These are phyloP conservation scores for Xerocomellus dryophilus DNA, from an alignment of 768 basidiomycete genomes.

Conservation along the genomic window DNA sequence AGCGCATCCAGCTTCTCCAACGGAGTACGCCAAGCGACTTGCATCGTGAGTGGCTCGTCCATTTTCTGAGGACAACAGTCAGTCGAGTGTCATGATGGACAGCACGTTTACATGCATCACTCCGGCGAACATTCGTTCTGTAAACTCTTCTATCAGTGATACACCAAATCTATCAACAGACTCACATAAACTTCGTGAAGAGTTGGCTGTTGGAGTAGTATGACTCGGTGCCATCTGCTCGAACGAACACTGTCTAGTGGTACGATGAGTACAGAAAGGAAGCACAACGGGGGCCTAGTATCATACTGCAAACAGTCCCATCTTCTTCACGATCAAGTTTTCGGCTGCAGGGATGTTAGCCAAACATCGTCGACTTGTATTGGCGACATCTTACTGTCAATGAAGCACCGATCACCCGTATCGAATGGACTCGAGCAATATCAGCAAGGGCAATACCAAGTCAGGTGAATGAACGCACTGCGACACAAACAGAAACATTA, in stretches of 20 bases:
- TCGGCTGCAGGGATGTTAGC: slow-evolving; percentile 45
- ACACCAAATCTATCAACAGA: slow-evolving; percentile 1
- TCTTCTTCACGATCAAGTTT: slow-evolving; percentile 73
- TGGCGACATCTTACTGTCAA: slow-evolving; percentile 45
- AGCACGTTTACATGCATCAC: slow-evolving; percentile 44
- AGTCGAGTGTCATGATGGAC: not conserved
- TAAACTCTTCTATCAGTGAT: not conserved
- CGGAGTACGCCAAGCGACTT: slow-evolving; percentile 74
- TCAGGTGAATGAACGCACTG: slow-evolving; percentile 51
- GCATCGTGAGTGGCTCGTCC: slow-evolving; percentile 62
- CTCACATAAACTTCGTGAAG: slow-evolving; percentile 71
- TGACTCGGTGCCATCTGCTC: slow-evolving; percentile 71
- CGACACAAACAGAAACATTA: slow-evolving; percentile 80
- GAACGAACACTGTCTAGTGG: slow-evolving; percentile 61
- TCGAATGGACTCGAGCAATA: slow-evolving; percentile 59
- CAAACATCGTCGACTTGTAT: not conserved
- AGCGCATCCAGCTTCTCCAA: slow-evolving; percentile 68
- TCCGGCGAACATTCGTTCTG: slow-evolving; percentile 71
- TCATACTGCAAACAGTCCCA: slow-evolving; percentile 70
- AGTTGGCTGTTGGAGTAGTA: slow-evolving; percentile 82
- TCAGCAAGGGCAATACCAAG: slow-evolving; percentile 4
- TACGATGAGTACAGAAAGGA: not conserved
- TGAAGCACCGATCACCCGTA: slow-evolving; percentile 79
- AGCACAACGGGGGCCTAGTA: not conserved
- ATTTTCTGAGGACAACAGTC: slow-evolving; percentile 49